Evolutionary conservation across 345 rosid genomes (phyloP).

Genomic region (Corchorus capsularis): DNA sequence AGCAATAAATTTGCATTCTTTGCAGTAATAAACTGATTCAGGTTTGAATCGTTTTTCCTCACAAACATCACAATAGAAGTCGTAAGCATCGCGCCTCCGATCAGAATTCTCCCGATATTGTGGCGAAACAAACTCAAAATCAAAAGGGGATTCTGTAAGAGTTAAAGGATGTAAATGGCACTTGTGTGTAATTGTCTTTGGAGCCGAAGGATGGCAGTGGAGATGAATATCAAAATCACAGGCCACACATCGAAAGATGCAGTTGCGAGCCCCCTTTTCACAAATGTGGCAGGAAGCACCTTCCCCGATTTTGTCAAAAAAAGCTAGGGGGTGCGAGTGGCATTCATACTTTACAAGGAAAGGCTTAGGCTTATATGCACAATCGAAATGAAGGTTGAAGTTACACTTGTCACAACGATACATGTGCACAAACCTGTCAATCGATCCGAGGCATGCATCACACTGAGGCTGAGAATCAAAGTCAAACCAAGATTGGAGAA

Average conservation of each 20-base stretch:
- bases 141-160: neutral
- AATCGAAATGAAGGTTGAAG: neutral
- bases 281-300: neutral
- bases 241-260: neutral
- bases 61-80: slow-evolving; percentile 21
- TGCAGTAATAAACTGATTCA: slow-evolving; percentile 11
- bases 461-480: neutral
- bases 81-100: neutral
- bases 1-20: slow-evolving; percentile 8
- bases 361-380: neutral
- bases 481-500: neutral
- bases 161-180: slow-evolving; percentile 13
- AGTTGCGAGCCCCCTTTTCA: neutral
- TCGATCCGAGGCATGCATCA: no score
- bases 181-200: slow-evolving; percentile 7
- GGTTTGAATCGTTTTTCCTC: neutral
- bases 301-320: neutral
- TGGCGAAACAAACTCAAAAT: neutral
- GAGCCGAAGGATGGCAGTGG: slow-evolving; percentile 15
- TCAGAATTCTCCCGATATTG: neutral
- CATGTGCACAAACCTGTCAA: neutral
- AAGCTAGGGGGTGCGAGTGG: neutral
- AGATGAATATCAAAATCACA: slow-evolving; percentile 12
- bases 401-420: neutral
- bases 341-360: neutral